Percentiles rank a stretch among this genome's conserved stretches.
phyloP scores from a whole-genome alignment of 352 stramenopile species.

The Globisporangium rhizosaccharum region DNA sequence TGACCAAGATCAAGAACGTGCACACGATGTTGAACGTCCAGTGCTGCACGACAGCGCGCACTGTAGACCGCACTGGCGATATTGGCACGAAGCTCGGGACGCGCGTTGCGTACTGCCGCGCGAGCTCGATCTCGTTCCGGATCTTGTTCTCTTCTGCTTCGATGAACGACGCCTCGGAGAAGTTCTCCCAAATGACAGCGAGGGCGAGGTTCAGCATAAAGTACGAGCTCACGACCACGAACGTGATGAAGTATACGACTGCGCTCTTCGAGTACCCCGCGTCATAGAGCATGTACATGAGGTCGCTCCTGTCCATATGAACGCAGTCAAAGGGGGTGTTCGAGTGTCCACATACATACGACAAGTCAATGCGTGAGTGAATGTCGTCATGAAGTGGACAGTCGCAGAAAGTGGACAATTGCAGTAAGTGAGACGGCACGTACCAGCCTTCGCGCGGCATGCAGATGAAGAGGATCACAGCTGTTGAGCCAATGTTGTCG shows the following conservation, averaged over 20 bases:
- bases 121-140: conserved; percentile 17
- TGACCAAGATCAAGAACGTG: conserved; percentile 64
- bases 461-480: conserved; percentile 85
- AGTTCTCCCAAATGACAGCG: conserved; percentile 88
- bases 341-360: too few relatives aligned
- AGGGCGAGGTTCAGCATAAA: conserved; percentile 89
- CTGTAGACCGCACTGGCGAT: conserved; percentile 12
- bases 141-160: conserved; percentile 42
- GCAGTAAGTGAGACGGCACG: conserved; percentile 10
- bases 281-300: conserved; percentile 66
- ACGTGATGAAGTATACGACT: conserved; percentile 80
- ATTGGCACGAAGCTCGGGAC: neutral
- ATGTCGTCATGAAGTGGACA: too few relatives aligned
- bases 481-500: conserved; percentile 81
- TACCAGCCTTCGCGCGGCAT: conserved; percentile 91
- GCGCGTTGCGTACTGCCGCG: neutral
- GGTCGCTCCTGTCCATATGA: too few relatives aligned
- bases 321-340: too few relatives aligned
- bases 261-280: conserved; percentile 35
- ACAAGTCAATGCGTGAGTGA: too few relatives aligned
- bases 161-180: conserved; percentile 45
- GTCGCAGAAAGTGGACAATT: neutral
- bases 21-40: conserved; percentile 49
- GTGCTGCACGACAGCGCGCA: conserved; percentile 31
- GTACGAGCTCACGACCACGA: conserved; percentile 85